Evolutionary conservation across 306 rosid genomes (phyloP).

Genomic region (Quercus ilex): DNA sequence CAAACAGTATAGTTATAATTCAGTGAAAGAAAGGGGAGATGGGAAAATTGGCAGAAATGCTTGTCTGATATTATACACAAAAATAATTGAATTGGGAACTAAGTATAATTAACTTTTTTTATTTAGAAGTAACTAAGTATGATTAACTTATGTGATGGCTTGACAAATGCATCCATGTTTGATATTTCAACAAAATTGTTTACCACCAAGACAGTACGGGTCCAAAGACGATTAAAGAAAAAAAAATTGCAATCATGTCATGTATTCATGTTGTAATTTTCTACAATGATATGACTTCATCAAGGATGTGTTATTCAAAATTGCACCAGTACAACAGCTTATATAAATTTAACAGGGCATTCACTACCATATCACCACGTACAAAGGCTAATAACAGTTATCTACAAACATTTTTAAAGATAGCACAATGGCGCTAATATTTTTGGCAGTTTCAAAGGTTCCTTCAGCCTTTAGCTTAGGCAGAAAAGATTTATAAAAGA

Average conservation of each 20-base stretch:
- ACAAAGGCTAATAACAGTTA: no score
- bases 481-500: no score
- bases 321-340: background rate
- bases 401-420: no score
- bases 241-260: background rate
- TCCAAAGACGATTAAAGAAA: background rate
- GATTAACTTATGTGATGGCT: background rate
- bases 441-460: no score
- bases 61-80: background rate
- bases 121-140: background rate
- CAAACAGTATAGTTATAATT: background rate
- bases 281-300: background rate
- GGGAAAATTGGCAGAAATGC: conserved; percentile 1
- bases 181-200: background rate
- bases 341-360: background rate
- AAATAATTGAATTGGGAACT: background rate
- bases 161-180: background rate
- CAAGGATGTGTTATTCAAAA: background rate
- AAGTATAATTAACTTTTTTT: background rate
- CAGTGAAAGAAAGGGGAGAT: no score
- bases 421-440: no score
- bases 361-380: no score
- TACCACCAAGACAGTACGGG: background rate
- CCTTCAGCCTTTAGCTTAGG: no score
- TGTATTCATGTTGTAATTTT: background rate